phyloP scores from a whole-genome alignment of 805 yeast species.

The Starmerella sirachaensis region DNA sequence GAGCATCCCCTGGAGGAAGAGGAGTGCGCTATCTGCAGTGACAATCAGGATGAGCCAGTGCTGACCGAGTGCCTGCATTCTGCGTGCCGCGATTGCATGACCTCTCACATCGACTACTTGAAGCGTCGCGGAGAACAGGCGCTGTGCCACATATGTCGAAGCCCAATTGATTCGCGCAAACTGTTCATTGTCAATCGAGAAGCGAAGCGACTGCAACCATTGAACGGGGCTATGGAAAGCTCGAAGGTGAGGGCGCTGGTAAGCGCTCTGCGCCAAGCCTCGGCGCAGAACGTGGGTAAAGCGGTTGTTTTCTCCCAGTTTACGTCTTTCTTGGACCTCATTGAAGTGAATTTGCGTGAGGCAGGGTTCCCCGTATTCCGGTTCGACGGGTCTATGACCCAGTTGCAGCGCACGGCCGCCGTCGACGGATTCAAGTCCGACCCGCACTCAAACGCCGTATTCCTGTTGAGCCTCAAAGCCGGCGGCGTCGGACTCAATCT shows the following conservation, averaged over 20 bases:
- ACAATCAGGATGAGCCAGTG: constrained; percentile 47
- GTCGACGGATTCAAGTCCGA: constrained; percentile 41
- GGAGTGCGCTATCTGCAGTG: constrained; percentile 81
- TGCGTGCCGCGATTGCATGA: constrained; percentile 60
- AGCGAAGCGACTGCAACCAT: constrained; percentile 23
- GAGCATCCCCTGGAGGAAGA: constrained; percentile 29
- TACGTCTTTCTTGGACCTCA: constrained; percentile 65
- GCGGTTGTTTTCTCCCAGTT: constrained; percentile 87
- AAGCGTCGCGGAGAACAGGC: constrained; percentile 34
- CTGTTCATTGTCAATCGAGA: constrained; percentile 34
- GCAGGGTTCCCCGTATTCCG: constrained; percentile 46
- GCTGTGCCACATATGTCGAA: constrained; percentile 70
- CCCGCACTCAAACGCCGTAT: constrained; percentile 32
- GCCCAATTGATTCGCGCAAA: constrained; percentile 37
- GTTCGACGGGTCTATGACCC: constrained; percentile 70
- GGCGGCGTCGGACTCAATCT: constrained; percentile 91
- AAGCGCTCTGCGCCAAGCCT: constrained; percentile 31
- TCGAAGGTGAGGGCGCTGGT: constrained; percentile 16
- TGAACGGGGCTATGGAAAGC: constrained; percentile 27
- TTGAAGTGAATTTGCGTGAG: constrained; percentile 46
- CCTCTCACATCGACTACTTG: constrained; percentile 66
- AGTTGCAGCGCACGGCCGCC: constrained; percentile 52
- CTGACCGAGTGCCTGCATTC: constrained; percentile 73
- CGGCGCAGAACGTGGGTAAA: constrained; percentile 47
- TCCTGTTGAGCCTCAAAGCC: constrained; percentile 70